Evolutionary conservation across 306 rosid genomes (phyloP).

Genomic region (Vigna angularis): DNA sequence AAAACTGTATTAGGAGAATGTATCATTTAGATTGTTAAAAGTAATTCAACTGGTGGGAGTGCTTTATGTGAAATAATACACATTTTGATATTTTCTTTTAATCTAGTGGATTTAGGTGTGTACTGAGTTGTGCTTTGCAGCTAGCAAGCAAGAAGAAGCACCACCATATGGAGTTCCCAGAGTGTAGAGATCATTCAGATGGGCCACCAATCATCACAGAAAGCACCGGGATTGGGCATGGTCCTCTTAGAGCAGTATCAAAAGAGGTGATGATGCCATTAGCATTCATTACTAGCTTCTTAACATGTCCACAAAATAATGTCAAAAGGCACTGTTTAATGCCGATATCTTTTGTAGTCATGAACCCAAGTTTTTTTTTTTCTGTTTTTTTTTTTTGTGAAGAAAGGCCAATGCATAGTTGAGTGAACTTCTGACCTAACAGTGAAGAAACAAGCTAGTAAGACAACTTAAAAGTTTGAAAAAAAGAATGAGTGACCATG

Average conservation of each 20-base stretch:
- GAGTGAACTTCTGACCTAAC: not conserved
- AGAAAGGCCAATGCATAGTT: not conserved
- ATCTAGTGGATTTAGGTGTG: not conserved
- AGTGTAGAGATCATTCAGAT: not conserved
- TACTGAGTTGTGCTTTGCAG: constrained; percentile 19
- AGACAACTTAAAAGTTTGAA: not conserved
- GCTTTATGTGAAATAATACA: not conserved
- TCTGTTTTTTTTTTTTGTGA: not conserved
- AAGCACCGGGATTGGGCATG: not conserved
- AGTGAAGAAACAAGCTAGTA: not conserved
- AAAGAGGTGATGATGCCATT: constrained; percentile 17
- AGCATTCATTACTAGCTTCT: not conserved
- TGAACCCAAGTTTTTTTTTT: not conserved
- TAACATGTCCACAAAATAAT: not conserved
- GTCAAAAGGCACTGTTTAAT: not conserved
- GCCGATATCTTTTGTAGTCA: not conserved
- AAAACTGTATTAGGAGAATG: not conserved
- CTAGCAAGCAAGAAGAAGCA: not conserved
- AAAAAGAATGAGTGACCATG: not conserved
- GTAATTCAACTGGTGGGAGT: not conserved
- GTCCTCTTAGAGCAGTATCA: constrained; percentile 5
- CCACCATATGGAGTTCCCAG: not conserved
- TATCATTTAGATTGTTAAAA: constrained; percentile 2
- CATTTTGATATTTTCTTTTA: not conserved
- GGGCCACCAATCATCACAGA: not conserved